A percentile compares a stretch with the other conserved stretches of the same genome.
Evolutionary conservation across 257 asterid genomes (phyloP).

Genomic region (Fraxinus pennsylvanica): DNA sequence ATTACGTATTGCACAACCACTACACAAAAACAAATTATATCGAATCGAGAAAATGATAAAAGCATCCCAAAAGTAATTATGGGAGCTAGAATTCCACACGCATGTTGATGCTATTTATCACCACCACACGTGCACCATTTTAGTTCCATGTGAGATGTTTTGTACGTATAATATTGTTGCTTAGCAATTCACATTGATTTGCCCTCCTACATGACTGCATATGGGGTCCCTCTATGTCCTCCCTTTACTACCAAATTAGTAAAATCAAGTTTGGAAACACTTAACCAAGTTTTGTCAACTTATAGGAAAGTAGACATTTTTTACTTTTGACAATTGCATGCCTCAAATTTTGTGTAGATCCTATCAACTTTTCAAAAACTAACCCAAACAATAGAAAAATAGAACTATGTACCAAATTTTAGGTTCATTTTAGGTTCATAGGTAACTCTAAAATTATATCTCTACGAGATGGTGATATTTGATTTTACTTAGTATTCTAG

Average conservation of each 20-base stretch:
- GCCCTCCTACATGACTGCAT: constrained; percentile 2
- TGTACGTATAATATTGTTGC: background rate
- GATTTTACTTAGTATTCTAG: background rate
- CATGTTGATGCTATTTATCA: constrained; percentile 1
- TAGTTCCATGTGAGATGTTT: constrained; percentile 9
- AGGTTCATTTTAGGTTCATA: background rate
- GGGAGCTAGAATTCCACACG: background rate
- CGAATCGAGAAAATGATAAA: background rate
- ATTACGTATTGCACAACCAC: background rate
- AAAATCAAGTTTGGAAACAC: background rate
- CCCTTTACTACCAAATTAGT: background rate
- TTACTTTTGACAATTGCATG: background rate
- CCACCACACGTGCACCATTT: constrained; percentile 6
- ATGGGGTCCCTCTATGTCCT: background rate
- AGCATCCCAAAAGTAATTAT: background rate
- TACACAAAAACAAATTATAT: background rate
- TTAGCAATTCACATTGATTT: constrained; percentile 5
- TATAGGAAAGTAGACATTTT: background rate
- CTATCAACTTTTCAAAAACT: background rate
- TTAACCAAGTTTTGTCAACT: background rate
- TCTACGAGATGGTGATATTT: background rate
- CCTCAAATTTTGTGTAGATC: background rate
- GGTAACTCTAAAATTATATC: background rate
- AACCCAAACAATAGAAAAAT: background rate
- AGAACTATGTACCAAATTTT: background rate